phyloP scores from a whole-genome alignment of 192 early-diverging fungal species.

The Dissophora globulifera region DNA sequence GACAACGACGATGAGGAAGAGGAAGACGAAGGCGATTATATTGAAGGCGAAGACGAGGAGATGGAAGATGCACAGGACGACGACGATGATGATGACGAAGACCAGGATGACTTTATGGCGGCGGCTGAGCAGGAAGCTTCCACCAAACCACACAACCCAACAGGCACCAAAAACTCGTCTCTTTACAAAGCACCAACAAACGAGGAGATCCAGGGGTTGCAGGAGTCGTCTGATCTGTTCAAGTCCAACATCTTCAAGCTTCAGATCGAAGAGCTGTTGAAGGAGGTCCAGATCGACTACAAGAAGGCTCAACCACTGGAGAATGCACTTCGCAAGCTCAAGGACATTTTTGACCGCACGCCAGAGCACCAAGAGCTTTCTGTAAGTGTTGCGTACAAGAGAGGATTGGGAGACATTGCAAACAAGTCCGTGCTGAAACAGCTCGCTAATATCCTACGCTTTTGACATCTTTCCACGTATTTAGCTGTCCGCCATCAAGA shows the following conservation, averaged over 20 bases:
- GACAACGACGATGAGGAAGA: constrained; percentile 66
- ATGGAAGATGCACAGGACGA: constrained; percentile 29
- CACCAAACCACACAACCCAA: constrained; percentile 26
- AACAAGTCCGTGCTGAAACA: too few species aligned
- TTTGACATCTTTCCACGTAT: background rate
- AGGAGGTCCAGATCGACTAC: constrained; percentile 72
- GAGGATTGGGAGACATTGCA: too few species aligned
- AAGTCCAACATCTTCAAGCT: constrained; percentile 94
- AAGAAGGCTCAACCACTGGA: constrained; percentile 69
- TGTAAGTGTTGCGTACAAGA: constrained; percentile 52
- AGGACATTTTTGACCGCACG: constrained; percentile 73
- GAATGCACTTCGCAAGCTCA: constrained; percentile 72
- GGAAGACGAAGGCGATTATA: constrained; percentile 56
- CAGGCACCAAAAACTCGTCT: constrained; percentile 45
- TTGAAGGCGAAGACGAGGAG: constrained; percentile 53
- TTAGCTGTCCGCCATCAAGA: constrained; percentile 57
- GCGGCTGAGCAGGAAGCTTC: constrained; percentile 43
- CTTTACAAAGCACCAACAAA: constrained; percentile 70
- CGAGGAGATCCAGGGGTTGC: constrained; percentile 86
- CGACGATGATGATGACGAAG: constrained; percentile 42
- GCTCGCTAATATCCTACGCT: background rate
- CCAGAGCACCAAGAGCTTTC: constrained; percentile 60
- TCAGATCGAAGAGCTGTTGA: constrained; percentile 83
- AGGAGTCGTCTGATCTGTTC: constrained; percentile 84
- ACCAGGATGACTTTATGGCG: constrained; percentile 49